A percentile compares a stretch with the other conserved stretches of the same genome.
These are phyloP conservation scores for Suillus clintonianus DNA, from an alignment of 768 basidiomycete genomes.

Conservation along the genomic window DNA sequence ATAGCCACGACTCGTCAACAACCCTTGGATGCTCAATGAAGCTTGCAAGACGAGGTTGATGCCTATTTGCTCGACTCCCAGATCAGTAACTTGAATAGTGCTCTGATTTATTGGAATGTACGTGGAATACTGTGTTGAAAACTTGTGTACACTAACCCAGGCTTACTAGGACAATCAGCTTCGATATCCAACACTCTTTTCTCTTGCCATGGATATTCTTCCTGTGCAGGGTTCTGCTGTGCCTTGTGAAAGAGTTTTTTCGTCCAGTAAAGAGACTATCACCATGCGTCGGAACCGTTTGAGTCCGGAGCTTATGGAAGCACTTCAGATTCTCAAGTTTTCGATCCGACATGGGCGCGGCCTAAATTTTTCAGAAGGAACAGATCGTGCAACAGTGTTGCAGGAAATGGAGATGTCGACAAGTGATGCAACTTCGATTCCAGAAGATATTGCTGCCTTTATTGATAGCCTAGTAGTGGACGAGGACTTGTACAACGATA, in stretches of 20 bases:
- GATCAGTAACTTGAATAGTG: neutral
- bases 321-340: constrained; percentile 8
- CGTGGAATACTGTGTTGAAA: neutral
- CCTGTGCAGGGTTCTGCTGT: constrained; percentile 24
- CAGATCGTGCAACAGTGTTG: neutral
- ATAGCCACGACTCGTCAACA: neutral
- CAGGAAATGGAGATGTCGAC: neutral
- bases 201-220: constrained; percentile 18
- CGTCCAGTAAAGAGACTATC: constrained; percentile 13
- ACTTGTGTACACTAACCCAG: neutral
- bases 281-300: neutral
- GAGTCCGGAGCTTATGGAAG: constrained; percentile 4
- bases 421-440: neutral
- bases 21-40: neutral
- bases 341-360: neutral
- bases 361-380: neutral
- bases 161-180: neutral
- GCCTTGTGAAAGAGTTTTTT: constrained; percentile 24
- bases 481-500: neutral
- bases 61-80: neutral
- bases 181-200: neutral
- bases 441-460: neutral
- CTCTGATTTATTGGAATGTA: neutral
- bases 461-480: neutral
- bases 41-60: neutral